Conservation (phyloP, 345 rosid species). For the Ceriops tagal region DNA sequence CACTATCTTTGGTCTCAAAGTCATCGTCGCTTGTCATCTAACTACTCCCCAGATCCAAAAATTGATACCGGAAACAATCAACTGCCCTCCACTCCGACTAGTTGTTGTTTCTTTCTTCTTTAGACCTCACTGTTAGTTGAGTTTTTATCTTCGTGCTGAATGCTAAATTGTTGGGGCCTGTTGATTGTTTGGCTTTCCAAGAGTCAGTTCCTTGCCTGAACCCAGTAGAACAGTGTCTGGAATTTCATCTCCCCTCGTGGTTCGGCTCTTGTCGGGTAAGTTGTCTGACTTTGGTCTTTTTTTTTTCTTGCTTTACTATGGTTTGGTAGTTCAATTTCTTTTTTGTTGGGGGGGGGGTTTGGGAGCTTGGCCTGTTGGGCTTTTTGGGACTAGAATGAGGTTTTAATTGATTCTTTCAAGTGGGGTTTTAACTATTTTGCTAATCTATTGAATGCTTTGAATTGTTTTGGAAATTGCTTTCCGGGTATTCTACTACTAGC, state of each 20-base stretch:
- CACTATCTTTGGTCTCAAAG: conserved; percentile 41
- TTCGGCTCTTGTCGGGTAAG: conserved; percentile 49
- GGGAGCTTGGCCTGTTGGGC: not conserved
- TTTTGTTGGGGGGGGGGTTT: not conserved
- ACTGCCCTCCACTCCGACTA: conserved; percentile 29
- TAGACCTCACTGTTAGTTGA: conserved; percentile 13
- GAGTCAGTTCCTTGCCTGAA: not conserved
- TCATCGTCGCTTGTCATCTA: conserved; percentile 35
- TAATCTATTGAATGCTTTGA: not conserved
- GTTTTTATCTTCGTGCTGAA: not conserved
- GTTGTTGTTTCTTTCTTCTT: conserved; percentile 8
- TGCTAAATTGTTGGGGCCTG: conserved; percentile 14
- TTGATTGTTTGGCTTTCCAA: conserved; percentile 14
- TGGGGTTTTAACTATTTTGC: conserved; percentile 7
- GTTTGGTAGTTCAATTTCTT: not conserved
- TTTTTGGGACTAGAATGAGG: not conserved
- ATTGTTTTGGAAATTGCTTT: not conserved
- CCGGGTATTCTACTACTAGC: not conserved
- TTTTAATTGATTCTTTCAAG: conserved; percentile 22
- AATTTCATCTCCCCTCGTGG: conserved; percentile 29
- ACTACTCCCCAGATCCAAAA: conserved; percentile 34
- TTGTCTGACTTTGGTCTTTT: conserved; percentile 9
- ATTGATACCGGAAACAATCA: conserved; percentile 26
- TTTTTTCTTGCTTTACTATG: not conserved
- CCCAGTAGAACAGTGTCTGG: conserved; percentile 41